These are phyloP conservation scores for Marchantia polymorpha DNA, from an alignment of 225 moss, liverwort and hornwort genomes.

Conservation along the genomic window DNA sequence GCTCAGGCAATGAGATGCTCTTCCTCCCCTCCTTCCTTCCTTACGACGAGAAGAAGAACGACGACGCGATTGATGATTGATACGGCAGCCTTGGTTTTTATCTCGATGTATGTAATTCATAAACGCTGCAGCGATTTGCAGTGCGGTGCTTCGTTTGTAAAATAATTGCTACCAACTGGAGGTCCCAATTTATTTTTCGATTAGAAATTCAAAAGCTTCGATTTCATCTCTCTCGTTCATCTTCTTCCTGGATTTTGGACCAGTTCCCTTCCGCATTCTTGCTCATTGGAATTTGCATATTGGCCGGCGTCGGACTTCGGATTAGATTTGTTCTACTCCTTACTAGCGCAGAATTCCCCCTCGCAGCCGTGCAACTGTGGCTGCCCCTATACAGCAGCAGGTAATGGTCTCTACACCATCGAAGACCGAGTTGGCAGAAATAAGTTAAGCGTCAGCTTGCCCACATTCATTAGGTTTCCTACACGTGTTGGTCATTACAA, in stretches of 20 bases:
- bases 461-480: background rate
- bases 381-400: background rate
- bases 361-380: background rate
- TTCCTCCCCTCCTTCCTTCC: conserved; percentile 1
- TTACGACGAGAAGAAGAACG: background rate
- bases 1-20: background rate
- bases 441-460: background rate
- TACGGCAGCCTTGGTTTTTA: conserved; percentile 8
- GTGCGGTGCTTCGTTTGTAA: conserved; percentile 17
- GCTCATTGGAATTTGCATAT: background rate
- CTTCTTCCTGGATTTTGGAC: background rate
- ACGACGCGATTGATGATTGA: conserved; percentile 2
- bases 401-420: background rate
- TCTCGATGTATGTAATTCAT: conserved; percentile 33
- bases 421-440: background rate
- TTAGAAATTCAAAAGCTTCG: background rate
- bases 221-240: background rate
- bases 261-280: background rate
- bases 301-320: background rate
- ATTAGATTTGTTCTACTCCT: background rate
- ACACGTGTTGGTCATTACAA: background rate
- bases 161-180: conserved; percentile 10
- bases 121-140: conserved; percentile 37
- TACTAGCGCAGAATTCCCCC: background rate
- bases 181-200: conserved; percentile 9